These are phyloP conservation scores for Acrocalymma vagum DNA, from an alignment of 2,329 filamentous ascomycete genomes.

Conservation along the genomic window DNA sequence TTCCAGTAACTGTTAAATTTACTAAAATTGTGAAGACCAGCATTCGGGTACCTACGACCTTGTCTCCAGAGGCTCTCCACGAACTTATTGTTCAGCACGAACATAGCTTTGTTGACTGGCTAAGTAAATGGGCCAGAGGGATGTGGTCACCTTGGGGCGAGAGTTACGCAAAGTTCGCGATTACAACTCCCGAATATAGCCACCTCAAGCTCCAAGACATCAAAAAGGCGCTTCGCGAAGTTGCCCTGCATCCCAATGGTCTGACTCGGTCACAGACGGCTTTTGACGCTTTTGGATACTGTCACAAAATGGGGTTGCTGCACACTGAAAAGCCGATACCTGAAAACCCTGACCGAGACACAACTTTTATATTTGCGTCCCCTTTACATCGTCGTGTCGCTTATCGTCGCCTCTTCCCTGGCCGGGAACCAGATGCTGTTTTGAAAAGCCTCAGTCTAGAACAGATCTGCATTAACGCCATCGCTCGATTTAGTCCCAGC, in stretches of 20 bases:
- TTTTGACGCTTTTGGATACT: slow-evolving; percentile 9
- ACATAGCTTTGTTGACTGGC: slow-evolving; percentile 5
- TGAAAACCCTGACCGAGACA: slow-evolving; percentile 5
- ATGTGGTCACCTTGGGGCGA: slow-evolving; percentile 3
- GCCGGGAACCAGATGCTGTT: slow-evolving; percentile 12
- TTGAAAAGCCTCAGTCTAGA: slow-evolving; percentile 12
- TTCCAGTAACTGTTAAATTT: too few relatives aligned
- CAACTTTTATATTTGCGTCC: slow-evolving; percentile 16
- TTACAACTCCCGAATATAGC: slow-evolving; percentile 1
- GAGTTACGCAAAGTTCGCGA: neutral
- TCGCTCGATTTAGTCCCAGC: slow-evolving; percentile 19
- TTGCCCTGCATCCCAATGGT: slow-evolving; percentile 2
- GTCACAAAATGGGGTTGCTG: slow-evolving; percentile 6
- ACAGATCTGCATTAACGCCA: slow-evolving; percentile 18
- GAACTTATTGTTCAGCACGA: slow-evolving; percentile 1
- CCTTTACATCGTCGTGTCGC: slow-evolving; percentile 18
- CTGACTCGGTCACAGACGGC: neutral
- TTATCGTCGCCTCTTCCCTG: slow-evolving; percentile 15
- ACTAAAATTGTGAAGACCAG: neutral
- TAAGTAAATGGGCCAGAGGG: slow-evolving; percentile 4
- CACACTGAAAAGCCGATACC: slow-evolving; percentile 12
- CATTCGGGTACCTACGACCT: neutral
- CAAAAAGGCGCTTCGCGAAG: slow-evolving; percentile 6
- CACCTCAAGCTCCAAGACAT: slow-evolving; percentile 6
- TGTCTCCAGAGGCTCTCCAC: slow-evolving; percentile 6